These are phyloP conservation scores for Arabidopsis hybrid DNA, from an alignment of 441 rosid genomes.

Conservation along the genomic window DNA sequence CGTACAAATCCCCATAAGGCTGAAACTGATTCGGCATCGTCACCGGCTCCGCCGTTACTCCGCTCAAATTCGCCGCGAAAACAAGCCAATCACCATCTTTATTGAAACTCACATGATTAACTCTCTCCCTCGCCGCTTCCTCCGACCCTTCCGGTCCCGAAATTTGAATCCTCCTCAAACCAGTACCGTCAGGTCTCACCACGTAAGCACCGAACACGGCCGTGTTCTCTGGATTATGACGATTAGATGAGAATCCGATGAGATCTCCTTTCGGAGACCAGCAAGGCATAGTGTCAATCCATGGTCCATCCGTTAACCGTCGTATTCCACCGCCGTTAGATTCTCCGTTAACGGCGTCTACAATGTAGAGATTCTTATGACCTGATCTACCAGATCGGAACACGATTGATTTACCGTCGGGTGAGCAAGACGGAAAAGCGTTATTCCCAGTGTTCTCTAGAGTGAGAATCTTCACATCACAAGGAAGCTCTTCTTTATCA, in stretches of 20 bases:
- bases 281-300: slow-evolving; percentile 87
- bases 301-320: slow-evolving; percentile 73
- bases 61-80: slow-evolving; percentile 67
- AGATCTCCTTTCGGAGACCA: slow-evolving; percentile 87
- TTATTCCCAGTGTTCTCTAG: slow-evolving; percentile 75
- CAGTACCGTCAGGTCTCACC: slow-evolving; percentile 75
- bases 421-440: slow-evolving; percentile 86
- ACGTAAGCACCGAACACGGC: slow-evolving; percentile 63
- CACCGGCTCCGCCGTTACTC: slow-evolving; percentile 78
- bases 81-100: slow-evolving; percentile 75
- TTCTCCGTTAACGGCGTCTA: slow-evolving; percentile 80
- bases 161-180: slow-evolving; percentile 59
- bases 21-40: slow-evolving; percentile 83
- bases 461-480: slow-evolving; percentile 71
- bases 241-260: slow-evolving; percentile 88
- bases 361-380: slow-evolving; percentile 67
- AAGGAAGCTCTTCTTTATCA: slow-evolving; percentile 54
- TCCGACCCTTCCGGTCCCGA: slow-evolving; percentile 58
- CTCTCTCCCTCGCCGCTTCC: slow-evolving; percentile 74
- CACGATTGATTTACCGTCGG: slow-evolving; percentile 76
- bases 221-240: slow-evolving; percentile 56
- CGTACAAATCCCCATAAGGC: slow-evolving; percentile 77
- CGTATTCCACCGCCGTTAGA: slow-evolving; percentile 55
- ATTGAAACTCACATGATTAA: slow-evolving; percentile 77
- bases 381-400: slow-evolving; percentile 82